Conservation (phyloP, 2,329 filamentous ascomycete species). For the Stachybotrys chlorohalonatus region DNA sequence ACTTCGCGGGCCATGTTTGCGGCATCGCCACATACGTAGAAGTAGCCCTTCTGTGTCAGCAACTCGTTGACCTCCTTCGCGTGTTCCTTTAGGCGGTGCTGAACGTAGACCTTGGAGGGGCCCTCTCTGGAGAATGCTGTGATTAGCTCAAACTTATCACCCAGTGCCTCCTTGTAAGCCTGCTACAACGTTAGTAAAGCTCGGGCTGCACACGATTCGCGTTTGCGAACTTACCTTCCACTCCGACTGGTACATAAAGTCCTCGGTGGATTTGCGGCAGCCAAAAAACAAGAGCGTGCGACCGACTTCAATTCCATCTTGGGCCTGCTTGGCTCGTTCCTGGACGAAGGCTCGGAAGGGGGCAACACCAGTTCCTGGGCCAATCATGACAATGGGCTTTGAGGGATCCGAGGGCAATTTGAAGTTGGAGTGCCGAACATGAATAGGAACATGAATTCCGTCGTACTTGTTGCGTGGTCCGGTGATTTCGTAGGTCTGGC, state of each 20-base stretch:
- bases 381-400: constrained; percentile 92
- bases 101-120: constrained; percentile 88
- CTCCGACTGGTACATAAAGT: constrained; percentile 86
- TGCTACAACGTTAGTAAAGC: constrained; percentile 29
- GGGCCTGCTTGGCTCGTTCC: constrained; percentile 77
- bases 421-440: constrained; percentile 97
- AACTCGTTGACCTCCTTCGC: constrained; percentile 81
- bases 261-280: constrained; percentile 78
- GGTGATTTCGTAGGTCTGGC: constrained; percentile 74
- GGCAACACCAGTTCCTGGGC: constrained; percentile 91
- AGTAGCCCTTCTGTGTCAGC: constrained; percentile 77
- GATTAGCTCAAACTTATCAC: constrained; percentile 82
- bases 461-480: constrained; percentile 97
- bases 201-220: background rate
- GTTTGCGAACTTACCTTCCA: constrained; percentile 64
- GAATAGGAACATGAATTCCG: constrained; percentile 87
- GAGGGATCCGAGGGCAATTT: constrained; percentile 92
- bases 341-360: constrained; percentile 95
- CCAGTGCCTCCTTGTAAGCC: constrained; percentile 75
- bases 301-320: constrained; percentile 73
- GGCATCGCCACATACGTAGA: constrained; percentile 97
- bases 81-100: constrained; percentile 80
- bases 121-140: constrained; percentile 92
- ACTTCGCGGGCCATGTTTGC: constrained; percentile 95
- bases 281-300: constrained; percentile 91